Percentiles rank a stretch among this genome's conserved stretches.
Evolutionary conservation across 2,329 filamentous ascomycete genomes (phyloP).

Genomic region (Acrodontium crateriforme): DNA sequence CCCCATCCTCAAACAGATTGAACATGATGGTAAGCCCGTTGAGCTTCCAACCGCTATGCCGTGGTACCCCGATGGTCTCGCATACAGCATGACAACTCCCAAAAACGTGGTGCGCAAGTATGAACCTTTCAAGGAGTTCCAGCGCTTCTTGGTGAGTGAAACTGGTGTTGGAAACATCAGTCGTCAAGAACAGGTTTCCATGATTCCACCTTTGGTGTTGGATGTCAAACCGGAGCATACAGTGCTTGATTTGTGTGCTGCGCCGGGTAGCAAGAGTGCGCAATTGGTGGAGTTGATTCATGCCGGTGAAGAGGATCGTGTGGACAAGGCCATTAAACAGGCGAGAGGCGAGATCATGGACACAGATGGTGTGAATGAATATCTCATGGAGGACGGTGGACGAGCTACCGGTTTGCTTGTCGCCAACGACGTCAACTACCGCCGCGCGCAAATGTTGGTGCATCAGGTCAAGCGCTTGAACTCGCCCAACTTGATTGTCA

Average conservation of each 20-base stretch:
- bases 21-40: constrained; percentile 68
- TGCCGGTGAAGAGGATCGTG: constrained; percentile 75
- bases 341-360: constrained; percentile 43
- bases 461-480: constrained; percentile 96
- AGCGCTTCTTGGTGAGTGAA: constrained; percentile 95
- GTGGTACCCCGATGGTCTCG: constrained; percentile 91
- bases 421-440: constrained; percentile 94
- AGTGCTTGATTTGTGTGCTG: constrained; percentile 89
- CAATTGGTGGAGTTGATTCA: constrained; percentile 94
- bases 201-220: constrained; percentile 93
- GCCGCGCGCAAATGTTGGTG: constrained; percentile 89
- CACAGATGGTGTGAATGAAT: constrained; percentile 14
- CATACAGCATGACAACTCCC: constrained; percentile 95
- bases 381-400: constrained; percentile 58
- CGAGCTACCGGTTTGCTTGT: constrained; percentile 82
- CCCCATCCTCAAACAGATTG: constrained; percentile 74
- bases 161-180: constrained; percentile 96
- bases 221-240: constrained; percentile 84
- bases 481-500: constrained; percentile 91
- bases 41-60: constrained; percentile 67
- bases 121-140: constrained; percentile 85
- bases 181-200: constrained; percentile 93
- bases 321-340: constrained; percentile 54
- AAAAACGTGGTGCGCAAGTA: constrained; percentile 93
- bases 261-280: constrained; percentile 90